Conservation (phyloP, 495 filamentous ascomycete genomes). For the Tuber brumale region DNA sequence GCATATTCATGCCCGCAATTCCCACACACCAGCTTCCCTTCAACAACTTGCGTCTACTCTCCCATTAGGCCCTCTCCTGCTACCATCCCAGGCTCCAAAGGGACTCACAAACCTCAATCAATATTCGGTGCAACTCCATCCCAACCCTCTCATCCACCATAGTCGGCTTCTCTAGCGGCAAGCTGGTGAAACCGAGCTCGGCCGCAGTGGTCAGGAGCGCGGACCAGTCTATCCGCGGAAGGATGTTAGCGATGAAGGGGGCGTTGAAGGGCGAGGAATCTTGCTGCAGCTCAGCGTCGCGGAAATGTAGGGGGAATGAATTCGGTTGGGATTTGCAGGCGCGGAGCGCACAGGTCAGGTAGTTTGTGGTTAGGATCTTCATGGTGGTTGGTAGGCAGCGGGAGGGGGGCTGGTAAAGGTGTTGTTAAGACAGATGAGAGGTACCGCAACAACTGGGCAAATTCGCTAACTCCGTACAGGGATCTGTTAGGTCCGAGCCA, state of each 20-base stretch:
- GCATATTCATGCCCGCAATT: conserved; percentile 89
- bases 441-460: too few relatives aligned
- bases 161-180: conserved; percentile 59
- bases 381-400: conserved; percentile 47
- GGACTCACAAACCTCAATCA: conserved; percentile 57
- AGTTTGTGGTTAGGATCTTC: conserved; percentile 96
- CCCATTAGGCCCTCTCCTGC: conserved; percentile 1
- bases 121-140: conserved; percentile 68
- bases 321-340: conserved; percentile 69
- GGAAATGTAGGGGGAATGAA: conserved; percentile 85
- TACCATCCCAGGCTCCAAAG: not conserved
- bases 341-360: conserved; percentile 92
- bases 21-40: conserved; percentile 83
- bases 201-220: conserved; percentile 62
- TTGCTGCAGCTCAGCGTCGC: conserved; percentile 78
- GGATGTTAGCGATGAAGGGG: conserved; percentile 68
- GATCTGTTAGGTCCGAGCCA: too few relatives aligned
- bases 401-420: conserved; percentile 3
- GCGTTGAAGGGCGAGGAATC: conserved; percentile 74
- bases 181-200: conserved; percentile 82
- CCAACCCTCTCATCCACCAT: conserved; percentile 57
- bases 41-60: conserved; percentile 62
- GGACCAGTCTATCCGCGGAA: conserved; percentile 83
- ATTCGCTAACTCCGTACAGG: too few relatives aligned
- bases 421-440: not conserved